A percentile compares a stretch with the other conserved stretches of the same genome.
Evolutionary conservation across 441 rosid genomes (phyloP).

Genomic region (Erysimum pusillum): DNA sequence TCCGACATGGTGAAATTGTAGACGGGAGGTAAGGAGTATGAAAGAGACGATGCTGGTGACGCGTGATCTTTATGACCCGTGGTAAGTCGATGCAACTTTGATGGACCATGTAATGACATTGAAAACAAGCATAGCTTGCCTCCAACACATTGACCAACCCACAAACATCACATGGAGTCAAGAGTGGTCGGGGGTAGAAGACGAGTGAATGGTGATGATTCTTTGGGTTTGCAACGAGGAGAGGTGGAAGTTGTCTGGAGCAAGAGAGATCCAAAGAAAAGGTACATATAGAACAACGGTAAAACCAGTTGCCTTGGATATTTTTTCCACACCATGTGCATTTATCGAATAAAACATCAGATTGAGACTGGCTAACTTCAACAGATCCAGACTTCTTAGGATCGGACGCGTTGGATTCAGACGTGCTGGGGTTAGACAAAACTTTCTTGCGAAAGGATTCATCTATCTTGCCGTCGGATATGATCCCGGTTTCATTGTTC

Average conservation of each 20-base stretch:
- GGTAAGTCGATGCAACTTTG: conserved; percentile 15
- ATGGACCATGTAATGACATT: conserved; percentile 30
- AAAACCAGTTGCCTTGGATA: not conserved
- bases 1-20: not conserved
- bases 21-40: not conserved
- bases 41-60: conserved; percentile 19
- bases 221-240: not conserved
- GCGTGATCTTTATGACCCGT: conserved; percentile 36
- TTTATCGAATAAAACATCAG: not conserved
- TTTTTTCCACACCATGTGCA: conserved; percentile 12
- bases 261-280: conserved; percentile 8
- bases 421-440: not conserved
- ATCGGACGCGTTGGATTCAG: not conserved
- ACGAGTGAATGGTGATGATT: conserved; percentile 13
- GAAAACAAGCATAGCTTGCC: conserved; percentile 24
- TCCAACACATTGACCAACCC: conserved; percentile 12
- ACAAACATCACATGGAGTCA: conserved; percentile 33
- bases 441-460: not conserved
- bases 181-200: conserved; percentile 7
- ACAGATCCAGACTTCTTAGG: not conserved
- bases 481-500: not conserved
- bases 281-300: not conserved
- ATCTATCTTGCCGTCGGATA: not conserved
- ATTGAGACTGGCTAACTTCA: no score
- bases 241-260: not conserved